Evolutionary conservation across 176 grass and related monocot genomes (phyloP).

Genomic region (Oryza rufipogon): DNA sequence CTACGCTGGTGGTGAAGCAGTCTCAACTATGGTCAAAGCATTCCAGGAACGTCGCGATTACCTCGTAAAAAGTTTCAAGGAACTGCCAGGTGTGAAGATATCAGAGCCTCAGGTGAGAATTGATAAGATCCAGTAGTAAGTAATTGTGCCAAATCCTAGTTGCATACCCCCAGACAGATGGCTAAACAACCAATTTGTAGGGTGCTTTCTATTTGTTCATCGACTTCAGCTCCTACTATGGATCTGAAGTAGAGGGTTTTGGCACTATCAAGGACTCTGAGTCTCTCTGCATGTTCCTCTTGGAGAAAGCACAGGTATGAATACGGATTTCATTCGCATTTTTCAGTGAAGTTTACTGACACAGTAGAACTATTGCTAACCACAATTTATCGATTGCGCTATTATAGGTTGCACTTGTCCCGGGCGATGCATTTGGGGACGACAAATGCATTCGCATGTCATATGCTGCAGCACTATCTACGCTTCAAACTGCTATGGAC

Average conservation of each 20-base stretch:
- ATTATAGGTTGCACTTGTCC: conserved; percentile 66
- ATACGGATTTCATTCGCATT: conserved; percentile 4
- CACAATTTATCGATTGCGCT: conserved; percentile 5
- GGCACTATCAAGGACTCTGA: conserved; percentile 55
- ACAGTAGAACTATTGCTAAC: not conserved
- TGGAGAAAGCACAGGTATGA: conserved; percentile 64
- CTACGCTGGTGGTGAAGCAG: conserved; percentile 79
- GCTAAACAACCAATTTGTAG: conserved; percentile 40
- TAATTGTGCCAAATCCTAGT: conserved; percentile 7
- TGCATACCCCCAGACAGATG: not conserved
- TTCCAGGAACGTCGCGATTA: conserved; percentile 77
- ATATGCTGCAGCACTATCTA: conserved; percentile 64
- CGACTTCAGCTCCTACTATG: conserved; percentile 71
- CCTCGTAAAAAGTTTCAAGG: conserved; percentile 69
- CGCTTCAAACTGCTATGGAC: conserved; percentile 52
- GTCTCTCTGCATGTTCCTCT: conserved; percentile 63
- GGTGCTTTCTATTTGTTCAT: conserved; percentile 80
- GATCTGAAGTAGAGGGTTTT: conserved; percentile 69
- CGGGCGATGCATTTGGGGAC: conserved; percentile 72
- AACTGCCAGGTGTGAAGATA: conserved; percentile 78
- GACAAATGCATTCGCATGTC: conserved; percentile 68
- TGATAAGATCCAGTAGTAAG: conserved; percentile 4
- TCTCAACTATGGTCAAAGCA: conserved; percentile 82
- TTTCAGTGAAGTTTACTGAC: conserved; percentile 5
- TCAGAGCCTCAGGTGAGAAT: conserved; percentile 71